Base-by-base conservation (phyloP, 2,329 filamentous ascomycete genomes). In the Aspergillus floridensis region DNA sequence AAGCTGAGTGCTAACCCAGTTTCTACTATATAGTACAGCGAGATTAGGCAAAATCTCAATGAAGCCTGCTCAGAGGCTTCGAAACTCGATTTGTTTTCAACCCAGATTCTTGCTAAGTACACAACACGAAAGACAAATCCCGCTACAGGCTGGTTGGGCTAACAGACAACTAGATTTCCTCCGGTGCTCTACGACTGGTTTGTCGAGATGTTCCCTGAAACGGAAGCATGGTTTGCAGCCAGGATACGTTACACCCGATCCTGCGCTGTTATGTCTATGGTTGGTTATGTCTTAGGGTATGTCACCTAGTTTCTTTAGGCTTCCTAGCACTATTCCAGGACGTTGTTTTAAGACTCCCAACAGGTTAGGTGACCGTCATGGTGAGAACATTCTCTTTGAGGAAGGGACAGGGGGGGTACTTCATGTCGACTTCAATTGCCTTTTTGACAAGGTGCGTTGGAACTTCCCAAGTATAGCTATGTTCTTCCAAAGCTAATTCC, bases 211-310 rank as follows among this genome's bases (percentile, higher is more conserved):
- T 99, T 97, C 72, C 92, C 95, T 0, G 92, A 96, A 70, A 93
- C 96, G 4, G 91, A 91, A 12, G 84, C 88, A 1, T 99, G 95
- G 95, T 96, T 99, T 74, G 85, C 87, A 2, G 93, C 93, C 10
- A 86, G 95, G 7, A 82, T 98, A 49, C 86, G 88, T 50, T 99
- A 98, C 77, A 96, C 95, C 2, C 87, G 95, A 4, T 96, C 95
- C 1, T 93, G 91, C 69, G 95, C 96, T 11, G 95, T 99, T 66
- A 99, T 99, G 93, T 96, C 92, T n/a, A 99, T 99, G 86, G 92
- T 96, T 4, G 95, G 95, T 53, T 96, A 96, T 58, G 93, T 98
- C 52, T 84, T 99, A 4, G 95, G 86, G 61, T 80, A 71, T 56
- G 75, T 64, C 32, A 48, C 19, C 41, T 29, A 19, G 24, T 26